Evolutionary conservation across 1,284 basidiomycete species (phyloP), one percentile per base, ranked within the genome.

Genomic region (Puccinia novopanici): DNA sequence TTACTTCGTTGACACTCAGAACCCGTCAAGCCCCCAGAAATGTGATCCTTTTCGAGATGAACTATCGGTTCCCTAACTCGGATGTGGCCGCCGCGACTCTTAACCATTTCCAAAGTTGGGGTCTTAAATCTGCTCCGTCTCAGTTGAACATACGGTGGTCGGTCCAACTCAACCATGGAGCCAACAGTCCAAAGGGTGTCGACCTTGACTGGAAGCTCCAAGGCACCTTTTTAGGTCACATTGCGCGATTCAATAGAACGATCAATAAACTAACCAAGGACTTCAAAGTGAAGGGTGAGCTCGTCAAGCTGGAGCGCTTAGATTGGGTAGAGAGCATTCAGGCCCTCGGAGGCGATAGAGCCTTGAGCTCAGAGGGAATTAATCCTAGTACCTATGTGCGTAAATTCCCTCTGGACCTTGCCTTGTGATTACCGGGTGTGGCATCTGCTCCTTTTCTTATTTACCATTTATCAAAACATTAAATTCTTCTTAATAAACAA

Each of bases 1-100:
- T 86, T 52, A 86, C 86, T 22, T 81, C 83, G 30, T 40, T 77
- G 27, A 77, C 75, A 1, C 24, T 77, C 6, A 77, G 48, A 61
- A 77, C 75, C 15, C 59, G 68, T 24, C 15, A 50, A 34, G 75
- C 61, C 3, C 75, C 75, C 27, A 27, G 48, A 27, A 77, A 27
- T n/a, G 73, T 75, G 22, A 75, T 75, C 42, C 59, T 48, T 1
- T 75, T 75, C 34, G 59, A 75, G 24, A 75, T 75, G 1, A 34
- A 30, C 22, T 75, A 63, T 48, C 22, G n/a, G 6, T 75, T 75
- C 42, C 73, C 34, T 24, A 57, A 63, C 48, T 27, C 73, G 48
- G 55, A 40, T 13, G 34, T 37, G 17, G 57, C 73, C 40, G 73
- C 73, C 5, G 59, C 37, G 10, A 61, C 57, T 37, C 40, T 75